Percentiles rank a stretch among this genome's conserved stretches.
Evolutionary conservation across 306 rosid genomes (phyloP).

Genomic region (Trifolium subterraneum): DNA sequence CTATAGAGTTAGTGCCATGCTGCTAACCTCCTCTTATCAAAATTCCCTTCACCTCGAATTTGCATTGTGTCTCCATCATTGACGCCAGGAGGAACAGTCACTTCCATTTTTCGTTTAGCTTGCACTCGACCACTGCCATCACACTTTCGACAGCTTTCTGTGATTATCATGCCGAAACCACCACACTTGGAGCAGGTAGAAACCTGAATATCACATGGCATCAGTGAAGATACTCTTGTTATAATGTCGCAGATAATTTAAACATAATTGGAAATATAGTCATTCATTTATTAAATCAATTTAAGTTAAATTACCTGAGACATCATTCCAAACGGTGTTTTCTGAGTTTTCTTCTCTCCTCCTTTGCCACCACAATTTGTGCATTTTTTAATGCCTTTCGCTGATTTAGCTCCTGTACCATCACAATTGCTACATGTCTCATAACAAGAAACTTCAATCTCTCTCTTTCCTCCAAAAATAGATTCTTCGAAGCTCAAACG

Average conservation of each 20-base stretch:
- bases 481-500: conserved; percentile 88
- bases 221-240: conserved; percentile 1
- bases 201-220: conserved; percentile 56
- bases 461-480: conserved; percentile 74
- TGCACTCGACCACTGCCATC: conserved; percentile 69
- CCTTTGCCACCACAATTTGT: conserved; percentile 86
- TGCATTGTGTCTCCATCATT: conserved; percentile 81
- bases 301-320: conserved; percentile 64
- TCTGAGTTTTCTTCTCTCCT: conserved; percentile 76
- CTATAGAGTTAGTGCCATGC: not conserved
- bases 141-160: conserved; percentile 72
- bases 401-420: conserved; percentile 90
- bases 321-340: conserved; percentile 91
- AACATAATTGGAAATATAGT: conserved; percentile 1
- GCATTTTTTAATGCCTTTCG: conserved; percentile 66
- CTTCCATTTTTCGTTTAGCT: conserved; percentile 58
- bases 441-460: conserved; percentile 71
- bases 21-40: conserved; percentile 69
- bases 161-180: conserved; percentile 78
- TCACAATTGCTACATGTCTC: conserved; percentile 73
- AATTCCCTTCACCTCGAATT: conserved; percentile 78
- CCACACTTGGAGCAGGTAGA: conserved; percentile 86
- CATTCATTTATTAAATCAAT: not conserved
- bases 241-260: conserved; percentile 14
- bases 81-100: conserved; percentile 82